Evolutionary conservation across 1,139 yeast genomes (phyloP).

Genomic region (Pneumocystis wakefieldiae): DNA sequence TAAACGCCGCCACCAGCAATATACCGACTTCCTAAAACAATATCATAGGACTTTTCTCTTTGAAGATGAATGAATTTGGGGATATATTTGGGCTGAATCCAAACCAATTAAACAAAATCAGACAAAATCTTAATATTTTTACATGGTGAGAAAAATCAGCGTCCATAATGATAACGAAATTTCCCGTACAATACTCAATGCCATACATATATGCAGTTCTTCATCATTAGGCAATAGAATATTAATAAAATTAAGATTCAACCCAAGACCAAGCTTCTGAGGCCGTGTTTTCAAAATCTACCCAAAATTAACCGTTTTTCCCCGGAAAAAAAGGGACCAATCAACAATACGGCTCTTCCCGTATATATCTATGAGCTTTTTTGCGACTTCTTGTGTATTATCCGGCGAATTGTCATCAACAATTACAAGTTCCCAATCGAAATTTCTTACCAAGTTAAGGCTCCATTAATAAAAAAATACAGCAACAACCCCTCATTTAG

Average conservation of each 20-base stretch:
- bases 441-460: slow-evolving; percentile 19
- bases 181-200: slow-evolving; percentile 54
- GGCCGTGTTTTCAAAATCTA: slow-evolving; percentile 49
- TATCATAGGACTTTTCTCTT: slow-evolving; percentile 48
- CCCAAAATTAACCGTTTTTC: background rate
- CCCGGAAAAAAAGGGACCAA: background rate
- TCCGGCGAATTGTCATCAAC: slow-evolving; percentile 76
- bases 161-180: slow-evolving; percentile 70
- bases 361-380: slow-evolving; percentile 46
- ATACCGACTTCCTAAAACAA: slow-evolving; percentile 75
- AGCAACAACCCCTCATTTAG: slow-evolving; percentile 35
- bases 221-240: background rate
- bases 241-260: background rate
- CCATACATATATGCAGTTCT: slow-evolving; percentile 69
- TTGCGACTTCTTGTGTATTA: slow-evolving; percentile 64
- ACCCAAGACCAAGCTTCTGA: slow-evolving; percentile 64
- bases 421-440: slow-evolving; percentile 66
- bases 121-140: slow-evolving; percentile 1
- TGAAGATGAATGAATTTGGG: slow-evolving; percentile 63
- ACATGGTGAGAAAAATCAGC: slow-evolving; percentile 62
- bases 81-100: slow-evolving; percentile 47
- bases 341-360: slow-evolving; percentile 47
- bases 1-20: slow-evolving; percentile 73
- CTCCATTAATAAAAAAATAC: background rate
- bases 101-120: slow-evolving; percentile 22